Evolutionary conservation across 2,329 filamentous ascomycete genomes (phyloP).

Genomic region (Fusarium goolgardi): DNA sequence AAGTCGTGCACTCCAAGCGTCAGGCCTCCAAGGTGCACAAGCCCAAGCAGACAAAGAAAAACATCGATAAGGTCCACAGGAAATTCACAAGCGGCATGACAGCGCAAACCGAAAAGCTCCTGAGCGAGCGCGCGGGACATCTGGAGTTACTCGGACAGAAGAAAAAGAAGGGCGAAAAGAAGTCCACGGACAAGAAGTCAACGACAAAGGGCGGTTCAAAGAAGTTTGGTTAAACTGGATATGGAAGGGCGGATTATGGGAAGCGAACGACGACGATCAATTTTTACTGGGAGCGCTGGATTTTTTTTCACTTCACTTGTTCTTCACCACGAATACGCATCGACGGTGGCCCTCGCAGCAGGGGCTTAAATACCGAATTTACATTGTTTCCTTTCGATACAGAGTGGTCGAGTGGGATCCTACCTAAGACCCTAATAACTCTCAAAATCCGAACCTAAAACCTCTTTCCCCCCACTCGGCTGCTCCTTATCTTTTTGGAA

Average conservation of each 20-base stretch:
- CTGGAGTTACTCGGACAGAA: conserved; percentile 69
- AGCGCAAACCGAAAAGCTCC: conserved; percentile 66
- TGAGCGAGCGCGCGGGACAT: conserved; percentile 69
- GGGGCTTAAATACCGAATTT: neutral
- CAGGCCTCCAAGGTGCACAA: conserved; percentile 62
- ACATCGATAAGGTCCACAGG: conserved; percentile 64
- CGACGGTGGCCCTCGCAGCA: neutral
- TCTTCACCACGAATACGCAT: neutral
- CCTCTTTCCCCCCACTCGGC: neutral
- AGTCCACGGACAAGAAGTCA: conserved; percentile 54
- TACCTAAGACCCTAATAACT: conserved; percentile 4
- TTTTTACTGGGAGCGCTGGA: conserved; percentile 8
- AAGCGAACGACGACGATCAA: conserved; percentile 15
- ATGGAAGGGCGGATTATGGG: neutral
- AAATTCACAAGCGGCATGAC: conserved; percentile 67
- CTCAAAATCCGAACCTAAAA: neutral
- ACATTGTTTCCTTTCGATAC: neutral
- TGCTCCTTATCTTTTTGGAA: conserved; percentile 13
- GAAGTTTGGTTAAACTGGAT: conserved; percentile 63
- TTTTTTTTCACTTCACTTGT: neutral
- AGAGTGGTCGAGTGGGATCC: neutral
- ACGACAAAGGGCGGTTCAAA: conserved; percentile 62
- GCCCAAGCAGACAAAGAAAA: conserved; percentile 58
- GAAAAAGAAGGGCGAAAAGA: conserved; percentile 62
- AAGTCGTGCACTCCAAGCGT: conserved; percentile 56